These are phyloP conservation scores for Stachybotrys chartarum DNA, from an alignment of 2,329 filamentous ascomycete species.

Conservation along the genomic window DNA sequence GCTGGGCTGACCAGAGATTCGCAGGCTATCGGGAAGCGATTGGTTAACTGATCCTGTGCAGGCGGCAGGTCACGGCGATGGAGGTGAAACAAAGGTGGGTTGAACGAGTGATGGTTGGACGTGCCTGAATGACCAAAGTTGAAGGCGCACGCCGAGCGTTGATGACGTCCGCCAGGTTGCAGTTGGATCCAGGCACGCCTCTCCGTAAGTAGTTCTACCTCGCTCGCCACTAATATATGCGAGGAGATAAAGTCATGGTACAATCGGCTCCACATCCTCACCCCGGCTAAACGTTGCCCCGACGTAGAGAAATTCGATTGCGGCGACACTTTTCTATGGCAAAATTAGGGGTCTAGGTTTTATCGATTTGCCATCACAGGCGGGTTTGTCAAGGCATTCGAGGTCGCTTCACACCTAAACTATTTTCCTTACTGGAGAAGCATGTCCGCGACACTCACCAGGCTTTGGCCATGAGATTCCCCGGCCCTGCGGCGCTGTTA, in stretches of 20 bases:
- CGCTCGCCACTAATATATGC: neutral
- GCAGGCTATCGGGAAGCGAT: too few relatives aligned
- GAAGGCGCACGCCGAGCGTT: too few relatives aligned
- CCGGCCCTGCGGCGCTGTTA: slow-evolving; percentile 16
- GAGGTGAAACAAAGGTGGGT: too few relatives aligned
- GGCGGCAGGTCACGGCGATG: too few relatives aligned
- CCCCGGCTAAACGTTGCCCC: slow-evolving; percentile 13
- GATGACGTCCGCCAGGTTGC: too few relatives aligned
- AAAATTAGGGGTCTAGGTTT: slow-evolving; percentile 5
- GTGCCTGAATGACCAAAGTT: neutral
- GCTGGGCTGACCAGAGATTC: too few relatives aligned
- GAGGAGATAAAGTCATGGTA: neutral
- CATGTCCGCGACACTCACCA: neutral
- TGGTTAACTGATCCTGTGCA: too few relatives aligned
- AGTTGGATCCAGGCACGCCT: neutral
- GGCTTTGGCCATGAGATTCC: slow-evolving; percentile 19
- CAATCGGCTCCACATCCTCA: neutral
- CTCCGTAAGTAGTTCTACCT: neutral
- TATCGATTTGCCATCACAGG: too few relatives aligned
- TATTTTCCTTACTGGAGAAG: too few relatives aligned
- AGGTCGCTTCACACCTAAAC: too few relatives aligned
- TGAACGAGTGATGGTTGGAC: too few relatives aligned
- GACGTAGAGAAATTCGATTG: slow-evolving; percentile 12
- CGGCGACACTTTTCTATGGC: slow-evolving; percentile 6
- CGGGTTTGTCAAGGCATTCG: too few relatives aligned